Conservation (phyloP, 371 early-diverging fungal species). For the Batrachochytrium dendrobatidis region DNA sequence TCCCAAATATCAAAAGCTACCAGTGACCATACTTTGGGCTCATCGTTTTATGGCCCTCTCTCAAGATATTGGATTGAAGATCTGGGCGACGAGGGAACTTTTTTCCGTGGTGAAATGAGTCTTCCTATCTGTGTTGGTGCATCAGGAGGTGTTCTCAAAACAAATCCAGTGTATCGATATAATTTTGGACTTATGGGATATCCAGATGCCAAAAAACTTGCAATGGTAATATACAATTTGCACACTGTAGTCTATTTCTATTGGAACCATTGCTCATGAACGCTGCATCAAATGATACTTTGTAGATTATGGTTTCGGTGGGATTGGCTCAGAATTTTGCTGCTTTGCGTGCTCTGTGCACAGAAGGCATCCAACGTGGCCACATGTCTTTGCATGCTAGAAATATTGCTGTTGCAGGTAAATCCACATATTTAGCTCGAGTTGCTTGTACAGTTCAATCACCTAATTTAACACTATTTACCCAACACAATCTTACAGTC, state of each 20-base stretch:
- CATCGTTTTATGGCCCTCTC: constrained; percentile 42
- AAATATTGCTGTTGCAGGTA: constrained; percentile 62
- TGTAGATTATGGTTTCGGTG: constrained; percentile 50
- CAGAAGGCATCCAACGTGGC: constrained; percentile 64
- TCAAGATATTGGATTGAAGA: constrained; percentile 57
- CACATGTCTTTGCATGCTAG: constrained; percentile 61
- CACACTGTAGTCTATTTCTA: background rate
- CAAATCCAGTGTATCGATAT: constrained; percentile 56
- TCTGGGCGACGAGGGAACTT: constrained; percentile 26
- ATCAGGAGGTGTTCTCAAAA: constrained; percentile 58
- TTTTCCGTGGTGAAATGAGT: constrained; percentile 58
- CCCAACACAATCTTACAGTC: too few relatives aligned
- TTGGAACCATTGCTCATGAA: background rate
- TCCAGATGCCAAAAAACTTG: constrained; percentile 50
- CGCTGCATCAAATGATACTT: background rate
- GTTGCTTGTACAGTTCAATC: too few relatives aligned
- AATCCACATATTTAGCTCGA: too few relatives aligned
- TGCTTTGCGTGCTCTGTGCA: constrained; percentile 57
- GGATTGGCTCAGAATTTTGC: constrained; percentile 70
- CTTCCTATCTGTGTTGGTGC: constrained; percentile 62
- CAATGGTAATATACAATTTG: constrained; percentile 37
- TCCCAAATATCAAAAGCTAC: background rate
- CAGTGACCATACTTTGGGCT: background rate
- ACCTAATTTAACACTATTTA: too few relatives aligned
- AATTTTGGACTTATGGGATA: constrained; percentile 53